Evolutionary conservation across 495 filamentous ascomycete species (phyloP).

Genomic region (Penicillium coprophilum): DNA sequence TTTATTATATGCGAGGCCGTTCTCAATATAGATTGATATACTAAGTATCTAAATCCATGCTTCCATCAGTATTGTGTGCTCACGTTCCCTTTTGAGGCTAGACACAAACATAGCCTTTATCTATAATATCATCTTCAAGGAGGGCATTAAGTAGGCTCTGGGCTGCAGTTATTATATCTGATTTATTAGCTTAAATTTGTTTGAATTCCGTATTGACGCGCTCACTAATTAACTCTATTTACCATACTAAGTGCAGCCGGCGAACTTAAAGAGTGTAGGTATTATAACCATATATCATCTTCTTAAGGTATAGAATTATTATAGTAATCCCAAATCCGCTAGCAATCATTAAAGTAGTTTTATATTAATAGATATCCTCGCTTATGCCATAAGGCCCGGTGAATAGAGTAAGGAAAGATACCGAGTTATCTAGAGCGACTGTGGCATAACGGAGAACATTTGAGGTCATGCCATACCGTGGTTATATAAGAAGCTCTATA

Average conservation of each 20-base stretch:
- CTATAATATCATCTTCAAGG: constrained; percentile 25
- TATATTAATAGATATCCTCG: constrained; percentile 25
- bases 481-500: constrained; percentile 26
- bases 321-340: constrained; percentile 27
- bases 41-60: constrained; percentile 26
- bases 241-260: constrained; percentile 36
- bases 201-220: too few relatives aligned
- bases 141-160: constrained; percentile 17
- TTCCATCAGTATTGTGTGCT: too few relatives aligned
- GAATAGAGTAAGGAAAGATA: constrained; percentile 25
- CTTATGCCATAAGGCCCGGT: constrained; percentile 31
- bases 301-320: constrained; percentile 31
- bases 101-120: constrained; percentile 29
- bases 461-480: constrained; percentile 17
- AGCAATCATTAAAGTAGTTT: constrained; percentile 32
- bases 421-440: constrained; percentile 1
- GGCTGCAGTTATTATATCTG: constrained; percentile 12
- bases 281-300: constrained; percentile 34
- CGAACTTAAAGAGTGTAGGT: constrained; percentile 21
- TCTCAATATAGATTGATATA: constrained; percentile 24
- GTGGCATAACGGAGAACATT: constrained; percentile 11
- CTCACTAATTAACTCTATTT: constrained; percentile 17
- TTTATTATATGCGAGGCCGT: constrained; percentile 15
- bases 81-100: too few relatives aligned
- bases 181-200: background rate